Conservation (phyloP, 176 grass and related monocot species). For the Aegilops umbellulata region DNA sequence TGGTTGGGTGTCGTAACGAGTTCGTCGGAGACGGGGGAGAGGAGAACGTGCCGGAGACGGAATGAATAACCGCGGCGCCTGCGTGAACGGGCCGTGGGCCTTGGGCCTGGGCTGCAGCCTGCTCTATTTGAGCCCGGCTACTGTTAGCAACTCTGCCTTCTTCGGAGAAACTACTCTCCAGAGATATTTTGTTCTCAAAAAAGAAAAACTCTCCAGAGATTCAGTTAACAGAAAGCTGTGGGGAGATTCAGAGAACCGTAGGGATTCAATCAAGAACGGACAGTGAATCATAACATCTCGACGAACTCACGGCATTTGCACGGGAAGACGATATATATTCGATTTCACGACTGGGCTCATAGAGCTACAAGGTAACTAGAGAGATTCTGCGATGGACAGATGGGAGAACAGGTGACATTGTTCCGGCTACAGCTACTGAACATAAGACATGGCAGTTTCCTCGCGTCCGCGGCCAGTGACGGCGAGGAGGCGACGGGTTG, state of each 20-base stretch:
- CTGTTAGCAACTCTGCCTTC: background rate
- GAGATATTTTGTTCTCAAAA: too few species aligned
- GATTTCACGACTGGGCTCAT: background rate
- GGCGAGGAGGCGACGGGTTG: background rate
- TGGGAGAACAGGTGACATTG: background rate
- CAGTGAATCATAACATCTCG: background rate
- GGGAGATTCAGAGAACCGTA: background rate
- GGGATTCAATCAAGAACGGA: background rate
- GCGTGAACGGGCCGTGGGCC: background rate
- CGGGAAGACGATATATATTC: background rate
- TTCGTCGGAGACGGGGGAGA: conserved; percentile 1
- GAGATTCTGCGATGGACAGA: background rate
- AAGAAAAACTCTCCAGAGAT: background rate
- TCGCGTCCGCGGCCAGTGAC: background rate
- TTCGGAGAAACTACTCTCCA: background rate
- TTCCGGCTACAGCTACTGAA: background rate
- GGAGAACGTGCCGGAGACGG: background rate
- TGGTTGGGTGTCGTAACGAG: conserved; percentile 6
- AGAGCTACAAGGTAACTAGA: background rate
- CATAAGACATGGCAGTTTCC: background rate
- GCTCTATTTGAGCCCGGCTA: background rate
- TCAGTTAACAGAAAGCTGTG: background rate
- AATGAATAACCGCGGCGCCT: background rate
- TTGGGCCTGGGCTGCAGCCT: background rate
- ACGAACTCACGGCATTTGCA: background rate